These are phyloP conservation scores for Comarum palustre DNA, from an alignment of 306 rosid species.

Conservation along the genomic window DNA sequence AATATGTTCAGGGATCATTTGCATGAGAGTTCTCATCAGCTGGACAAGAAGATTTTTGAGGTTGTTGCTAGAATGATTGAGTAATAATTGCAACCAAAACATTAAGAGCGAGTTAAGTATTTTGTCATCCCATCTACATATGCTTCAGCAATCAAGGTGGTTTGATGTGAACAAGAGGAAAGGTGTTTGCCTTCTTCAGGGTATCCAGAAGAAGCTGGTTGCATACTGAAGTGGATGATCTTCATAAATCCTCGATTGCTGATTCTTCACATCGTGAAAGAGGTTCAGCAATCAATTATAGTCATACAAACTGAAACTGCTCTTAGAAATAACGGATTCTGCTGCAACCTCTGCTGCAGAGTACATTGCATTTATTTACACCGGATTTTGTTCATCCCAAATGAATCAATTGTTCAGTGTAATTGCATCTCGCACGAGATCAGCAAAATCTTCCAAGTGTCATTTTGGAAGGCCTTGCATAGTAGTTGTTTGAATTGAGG, in stretches of 20 bases:
- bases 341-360: neutral
- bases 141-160: constrained; percentile 25
- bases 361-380: neutral
- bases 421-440: too few relatives aligned
- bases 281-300: constrained; percentile 2
- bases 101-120: constrained; percentile 1
- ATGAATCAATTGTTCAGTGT: neutral
- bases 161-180: constrained; percentile 19
- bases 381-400: neutral
- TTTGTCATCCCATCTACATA: constrained; percentile 17
- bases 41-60: neutral
- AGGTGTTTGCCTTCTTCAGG: neutral
- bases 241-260: constrained; percentile 20
- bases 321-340: neutral
- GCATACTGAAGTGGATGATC: constrained; percentile 27
- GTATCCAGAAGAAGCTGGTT: constrained; percentile 20
- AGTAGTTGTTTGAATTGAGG: too few relatives aligned
- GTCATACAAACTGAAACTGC: constrained; percentile 2
- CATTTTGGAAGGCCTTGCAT: neutral
- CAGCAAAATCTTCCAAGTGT: too few relatives aligned
- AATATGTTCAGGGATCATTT: too few relatives aligned
- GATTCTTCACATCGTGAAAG: constrained; percentile 15
- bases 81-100: constrained; percentile 20
- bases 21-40: too few relatives aligned
- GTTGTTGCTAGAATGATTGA: constrained; percentile 14